Base-by-base conservation (phyloP, 2,329 filamentous ascomycete species). In the Fusarium xylarioides region DNA sequence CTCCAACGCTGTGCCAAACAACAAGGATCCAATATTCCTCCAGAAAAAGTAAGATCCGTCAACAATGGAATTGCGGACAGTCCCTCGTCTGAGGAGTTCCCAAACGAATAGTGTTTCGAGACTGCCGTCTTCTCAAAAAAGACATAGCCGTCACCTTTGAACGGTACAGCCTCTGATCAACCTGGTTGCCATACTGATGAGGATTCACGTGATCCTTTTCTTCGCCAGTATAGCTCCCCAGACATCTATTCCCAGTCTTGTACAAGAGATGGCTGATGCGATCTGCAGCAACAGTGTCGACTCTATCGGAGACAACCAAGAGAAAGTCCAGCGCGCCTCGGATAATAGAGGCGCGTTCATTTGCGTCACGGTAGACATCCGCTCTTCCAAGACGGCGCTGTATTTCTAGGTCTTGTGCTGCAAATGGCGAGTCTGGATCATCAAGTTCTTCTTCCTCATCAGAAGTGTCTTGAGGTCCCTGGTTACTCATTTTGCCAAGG, bases 241-340 rank as follows among this genome's bases (percentile, higher is more conserved):
- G 54, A 6, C 23, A 34, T 5, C 32, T 23, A 3, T 28, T 7
- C 3, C 38, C 60, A 11, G 44, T 30, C 5, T 21, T 28, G 5
- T 15, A 3, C 23, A 66, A 6, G 11, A 57, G 30, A 4, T 3
- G 1, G 2, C n/a, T 12, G 12, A 56, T 44, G 34, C 23, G 12
- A 4, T 40, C 23, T 11, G 49, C 16, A 18, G 40, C 35, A 16
- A 16, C 6, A 2, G 37, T 47, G 18, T 64, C 44, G 9, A 18
- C 12, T 26, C 35, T 19, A 21, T 57, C 49, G 21, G n/a, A 57
- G 23, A 70, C 44, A 21, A 35, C 40, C 26, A 70, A 30, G 23
- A 46, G 35, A 43, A 70, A 66, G 46, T 70, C 68, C n/a, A 70
- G 50, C 2, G 61, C 56, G 28, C 68, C 68, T 12, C 68, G 66